A percentile compares a stretch with the other conserved stretches of the same genome.
phyloP scores from a whole-genome alignment of 2,329 filamentous ascomycete species.

The Colletotrichum simmondsii region DNA sequence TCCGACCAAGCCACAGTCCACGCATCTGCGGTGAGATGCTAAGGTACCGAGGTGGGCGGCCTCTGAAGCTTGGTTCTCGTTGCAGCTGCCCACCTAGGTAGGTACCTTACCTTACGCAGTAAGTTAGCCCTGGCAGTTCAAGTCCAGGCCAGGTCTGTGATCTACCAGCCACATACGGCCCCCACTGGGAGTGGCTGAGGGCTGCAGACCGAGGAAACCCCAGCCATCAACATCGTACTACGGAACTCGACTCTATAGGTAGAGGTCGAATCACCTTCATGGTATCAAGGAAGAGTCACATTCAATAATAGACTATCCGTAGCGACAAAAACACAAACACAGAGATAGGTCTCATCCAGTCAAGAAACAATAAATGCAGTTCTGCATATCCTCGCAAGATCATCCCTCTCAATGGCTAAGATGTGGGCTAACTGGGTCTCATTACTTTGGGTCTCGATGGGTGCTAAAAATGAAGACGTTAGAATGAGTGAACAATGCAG shows the following conservation, averaged over 20 bases:
- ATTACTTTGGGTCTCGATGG: too few relatives aligned
- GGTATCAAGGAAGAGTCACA: background rate
- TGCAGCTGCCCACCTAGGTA: background rate
- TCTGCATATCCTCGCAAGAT: too few relatives aligned
- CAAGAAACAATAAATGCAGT: too few relatives aligned
- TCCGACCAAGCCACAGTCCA: background rate
- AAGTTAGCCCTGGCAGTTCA: background rate
- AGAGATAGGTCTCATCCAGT: too few relatives aligned
- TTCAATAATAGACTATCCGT: too few relatives aligned
- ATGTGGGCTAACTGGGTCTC: too few relatives aligned
- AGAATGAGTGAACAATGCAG: too few relatives aligned
- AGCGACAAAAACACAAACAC: too few relatives aligned
- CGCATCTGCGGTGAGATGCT: background rate
- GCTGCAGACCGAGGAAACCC: background rate
- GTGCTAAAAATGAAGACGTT: too few relatives aligned
- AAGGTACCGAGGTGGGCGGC: background rate
- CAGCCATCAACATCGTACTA: background rate
- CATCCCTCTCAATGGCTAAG: too few relatives aligned
- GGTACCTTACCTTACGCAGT: too few relatives aligned
- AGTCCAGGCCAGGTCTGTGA: background rate
- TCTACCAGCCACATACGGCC: background rate
- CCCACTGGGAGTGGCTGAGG: background rate
- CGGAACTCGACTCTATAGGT: too few relatives aligned
- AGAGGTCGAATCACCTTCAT: background rate
- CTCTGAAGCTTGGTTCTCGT: background rate